These are phyloP conservation scores for Ambrosia hybrid DNA, from an alignment of 140 eudicot genomes.

Conservation along the genomic window DNA sequence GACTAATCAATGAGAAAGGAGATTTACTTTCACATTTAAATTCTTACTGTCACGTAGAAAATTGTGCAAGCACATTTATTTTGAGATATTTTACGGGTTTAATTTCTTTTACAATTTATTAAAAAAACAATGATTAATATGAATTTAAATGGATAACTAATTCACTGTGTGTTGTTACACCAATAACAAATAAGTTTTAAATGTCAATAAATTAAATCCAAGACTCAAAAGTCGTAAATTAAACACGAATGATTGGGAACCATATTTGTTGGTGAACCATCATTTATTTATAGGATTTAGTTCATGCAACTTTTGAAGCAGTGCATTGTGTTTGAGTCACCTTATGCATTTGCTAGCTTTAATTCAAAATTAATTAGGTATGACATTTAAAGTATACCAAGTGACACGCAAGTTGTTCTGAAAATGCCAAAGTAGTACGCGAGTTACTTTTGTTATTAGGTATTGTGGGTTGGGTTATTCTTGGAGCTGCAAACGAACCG, in stretches of 20 bases:
- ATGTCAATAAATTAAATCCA: constrained; percentile 23
- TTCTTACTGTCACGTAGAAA: neutral
- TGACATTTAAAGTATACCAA: constrained; percentile 11
- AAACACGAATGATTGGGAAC: neutral
- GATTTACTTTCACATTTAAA: constrained; percentile 18
- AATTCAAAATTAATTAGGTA: constrained; percentile 19
- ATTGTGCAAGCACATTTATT: neutral
- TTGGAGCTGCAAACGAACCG: too few species aligned
- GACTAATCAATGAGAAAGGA: constrained; percentile 31
- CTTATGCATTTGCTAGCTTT: constrained; percentile 24
- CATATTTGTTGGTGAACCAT: constrained; percentile 26
- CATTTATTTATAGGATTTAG: constrained; percentile 21
- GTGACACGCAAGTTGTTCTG: neutral
- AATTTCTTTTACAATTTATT: neutral
- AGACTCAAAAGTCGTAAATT: constrained; percentile 10
- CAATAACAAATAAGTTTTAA: constrained; percentile 7
- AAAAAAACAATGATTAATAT: neutral
- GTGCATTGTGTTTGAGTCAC: constrained; percentile 3
- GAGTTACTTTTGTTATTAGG: neutral
- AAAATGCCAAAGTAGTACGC: neutral
- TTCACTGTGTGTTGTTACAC: constrained; percentile 1
- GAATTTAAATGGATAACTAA: neutral
- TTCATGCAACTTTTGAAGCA: constrained; percentile 6
- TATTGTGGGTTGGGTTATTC: neutral
- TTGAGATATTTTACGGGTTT: neutral